phyloP scores from a whole-genome alignment of 768 basidiomycete genomes.

The Leccinum subtestaceum region DNA sequence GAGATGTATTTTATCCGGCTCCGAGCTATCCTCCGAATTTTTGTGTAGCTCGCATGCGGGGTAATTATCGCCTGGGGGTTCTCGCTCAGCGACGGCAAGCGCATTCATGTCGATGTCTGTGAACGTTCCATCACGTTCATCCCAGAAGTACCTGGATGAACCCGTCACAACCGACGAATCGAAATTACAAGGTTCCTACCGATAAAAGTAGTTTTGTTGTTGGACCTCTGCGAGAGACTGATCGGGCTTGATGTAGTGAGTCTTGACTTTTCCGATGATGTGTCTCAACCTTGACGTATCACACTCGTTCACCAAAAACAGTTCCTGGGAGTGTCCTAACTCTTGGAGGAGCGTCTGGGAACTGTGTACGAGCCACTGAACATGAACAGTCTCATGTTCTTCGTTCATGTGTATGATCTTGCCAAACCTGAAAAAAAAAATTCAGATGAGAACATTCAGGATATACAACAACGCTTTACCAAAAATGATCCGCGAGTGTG shows the following conservation, averaged over 20 bases:
- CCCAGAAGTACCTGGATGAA: conserved; percentile 47
- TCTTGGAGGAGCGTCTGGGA: conserved; percentile 59
- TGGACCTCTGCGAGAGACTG: conserved; percentile 25
- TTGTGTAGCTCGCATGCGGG: conserved; percentile 40
- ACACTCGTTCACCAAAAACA: conserved; percentile 62
- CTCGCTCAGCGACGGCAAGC: conserved; percentile 6
- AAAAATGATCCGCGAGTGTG: conserved; percentile 58
- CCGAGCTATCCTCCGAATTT: conserved; percentile 31
- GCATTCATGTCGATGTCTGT: conserved; percentile 37
- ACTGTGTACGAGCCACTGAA: conserved; percentile 76
- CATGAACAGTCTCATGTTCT: conserved; percentile 46
- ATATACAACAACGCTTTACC: conserved; percentile 37
- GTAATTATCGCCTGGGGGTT: conserved; percentile 51
- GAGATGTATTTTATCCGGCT: conserved; percentile 28
- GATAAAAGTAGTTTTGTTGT: conserved; percentile 53
- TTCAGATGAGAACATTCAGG: background rate
- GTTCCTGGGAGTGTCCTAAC: conserved; percentile 58
- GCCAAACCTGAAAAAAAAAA: conserved; percentile 54
- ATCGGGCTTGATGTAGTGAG: conserved; percentile 35
- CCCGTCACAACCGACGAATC: conserved; percentile 1
- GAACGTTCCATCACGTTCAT: conserved; percentile 45
- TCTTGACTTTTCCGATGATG: conserved; percentile 28
- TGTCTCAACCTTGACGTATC: conserved; percentile 28
- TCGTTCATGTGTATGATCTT: conserved; percentile 54
- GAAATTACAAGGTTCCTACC: conserved; percentile 35